A percentile compares a stretch with the other conserved stretches of the same genome.
Evolutionary conservation across 805 yeast genomes (phyloP).

Genomic region (Wickerhamomyces alni): DNA sequence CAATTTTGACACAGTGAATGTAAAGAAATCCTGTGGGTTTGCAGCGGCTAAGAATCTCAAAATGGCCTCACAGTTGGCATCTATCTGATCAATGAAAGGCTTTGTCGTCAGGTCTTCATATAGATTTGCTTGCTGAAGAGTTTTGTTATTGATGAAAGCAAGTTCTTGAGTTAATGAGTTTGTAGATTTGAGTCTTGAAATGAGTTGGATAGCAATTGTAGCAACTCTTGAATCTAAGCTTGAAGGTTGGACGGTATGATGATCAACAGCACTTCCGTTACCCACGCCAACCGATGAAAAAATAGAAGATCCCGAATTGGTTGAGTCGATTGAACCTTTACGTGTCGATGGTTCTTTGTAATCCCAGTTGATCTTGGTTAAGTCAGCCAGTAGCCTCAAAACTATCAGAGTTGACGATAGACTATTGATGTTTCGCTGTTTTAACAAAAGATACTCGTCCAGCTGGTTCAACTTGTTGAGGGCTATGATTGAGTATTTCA

Average conservation of each 20-base stretch:
- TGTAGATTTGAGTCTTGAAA: slow-evolving; percentile 28
- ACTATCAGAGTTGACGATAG: slow-evolving; percentile 31
- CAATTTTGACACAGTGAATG: slow-evolving; percentile 27
- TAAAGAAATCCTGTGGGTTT: slow-evolving; percentile 38
- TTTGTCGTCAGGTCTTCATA: slow-evolving; percentile 17
- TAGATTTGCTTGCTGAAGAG: slow-evolving; percentile 9
- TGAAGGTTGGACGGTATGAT: slow-evolving; percentile 29
- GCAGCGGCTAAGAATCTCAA: slow-evolving; percentile 44
- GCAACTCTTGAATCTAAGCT: slow-evolving; percentile 24
- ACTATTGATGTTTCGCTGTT: slow-evolving; percentile 22
- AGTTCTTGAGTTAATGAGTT: slow-evolving; percentile 25
- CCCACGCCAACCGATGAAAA: slow-evolving; percentile 23
- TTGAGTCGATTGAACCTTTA: slow-evolving; percentile 19
- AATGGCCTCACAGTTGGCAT: slow-evolving; percentile 33
- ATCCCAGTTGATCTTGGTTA: slow-evolving; percentile 36
- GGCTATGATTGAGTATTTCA: slow-evolving; percentile 20
- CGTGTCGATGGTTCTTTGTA: slow-evolving; percentile 21
- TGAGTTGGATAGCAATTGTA: slow-evolving; percentile 21
- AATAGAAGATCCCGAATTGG: slow-evolving; percentile 14
- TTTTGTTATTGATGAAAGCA: slow-evolving; percentile 24
- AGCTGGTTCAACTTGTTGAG: slow-evolving; percentile 24
- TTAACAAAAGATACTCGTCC: slow-evolving; percentile 22
- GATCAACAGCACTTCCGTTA: slow-evolving; percentile 26
- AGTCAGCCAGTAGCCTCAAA: slow-evolving; percentile 33
- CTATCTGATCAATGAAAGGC: slow-evolving; percentile 28